Evolutionary conservation across 768 basidiomycete genomes (phyloP).

Genomic region (Strobilomyces echinocephalus): DNA sequence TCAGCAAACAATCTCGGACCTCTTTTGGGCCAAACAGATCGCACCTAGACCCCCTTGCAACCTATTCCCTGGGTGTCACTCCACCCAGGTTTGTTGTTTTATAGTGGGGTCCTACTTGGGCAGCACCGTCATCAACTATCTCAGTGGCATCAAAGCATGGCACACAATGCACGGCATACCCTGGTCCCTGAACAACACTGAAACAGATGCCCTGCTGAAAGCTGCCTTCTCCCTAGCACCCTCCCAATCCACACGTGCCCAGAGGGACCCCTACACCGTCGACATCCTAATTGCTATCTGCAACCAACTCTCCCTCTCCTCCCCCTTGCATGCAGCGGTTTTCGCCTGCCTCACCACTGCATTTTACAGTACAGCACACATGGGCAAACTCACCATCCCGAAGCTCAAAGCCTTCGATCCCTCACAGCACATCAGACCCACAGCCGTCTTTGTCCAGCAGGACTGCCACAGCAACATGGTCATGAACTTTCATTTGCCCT

Average conservation of each 20-base stretch:
- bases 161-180: constrained; percentile 20
- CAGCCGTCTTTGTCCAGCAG: neutral
- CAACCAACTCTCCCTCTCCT: neutral
- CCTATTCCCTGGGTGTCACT: too few relatives aligned
- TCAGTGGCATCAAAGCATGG: constrained; percentile 20
- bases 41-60: too few relatives aligned
- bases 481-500: neutral
- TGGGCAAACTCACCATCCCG: neutral
- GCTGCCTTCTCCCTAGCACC: constrained; percentile 12
- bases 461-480: neutral
- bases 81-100: too few relatives aligned
- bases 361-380: neutral
- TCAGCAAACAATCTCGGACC: too few relatives aligned
- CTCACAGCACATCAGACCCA: neutral
- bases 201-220: constrained; percentile 13
- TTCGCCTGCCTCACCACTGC: neutral
- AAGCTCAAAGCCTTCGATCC: too few relatives aligned
- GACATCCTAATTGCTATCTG: constrained; percentile 1
- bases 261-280: constrained; percentile 13
- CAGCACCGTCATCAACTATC: constrained; percentile 11
- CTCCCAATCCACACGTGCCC: neutral
- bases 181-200: constrained; percentile 12
- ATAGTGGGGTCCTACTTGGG: constrained; percentile 11
- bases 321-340: neutral
- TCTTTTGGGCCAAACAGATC: too few relatives aligned